phyloP scores from a whole-genome alignment of 495 filamentous ascomycete genomes.

The Rhypophila decipiens region DNA sequence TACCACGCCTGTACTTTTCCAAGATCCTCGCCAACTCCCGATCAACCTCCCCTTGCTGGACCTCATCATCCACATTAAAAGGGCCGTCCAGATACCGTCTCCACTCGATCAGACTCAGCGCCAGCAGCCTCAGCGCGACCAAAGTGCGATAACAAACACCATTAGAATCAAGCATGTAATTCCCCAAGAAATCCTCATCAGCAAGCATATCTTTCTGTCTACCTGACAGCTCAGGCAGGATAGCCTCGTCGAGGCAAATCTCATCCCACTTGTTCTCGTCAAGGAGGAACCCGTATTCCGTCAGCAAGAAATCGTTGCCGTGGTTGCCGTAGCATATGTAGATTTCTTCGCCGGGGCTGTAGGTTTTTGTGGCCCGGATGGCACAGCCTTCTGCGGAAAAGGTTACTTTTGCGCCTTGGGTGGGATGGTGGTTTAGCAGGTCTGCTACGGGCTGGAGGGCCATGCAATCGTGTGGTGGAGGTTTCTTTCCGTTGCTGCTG shows the following conservation, averaged over 20 bases:
- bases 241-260: slow-evolving; percentile 59
- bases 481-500: slow-evolving; percentile 35
- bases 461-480: slow-evolving; percentile 79
- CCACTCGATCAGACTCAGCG: slow-evolving; percentile 29
- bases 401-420: slow-evolving; percentile 56
- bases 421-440: slow-evolving; percentile 71
- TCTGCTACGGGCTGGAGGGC: slow-evolving; percentile 79
- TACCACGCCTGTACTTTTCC: slow-evolving; percentile 13
- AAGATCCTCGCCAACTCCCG: slow-evolving; percentile 18
- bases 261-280: slow-evolving; percentile 62
- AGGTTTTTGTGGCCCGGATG: slow-evolving; percentile 49
- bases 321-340: slow-evolving; percentile 76
- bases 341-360: slow-evolving; percentile 64
- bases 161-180: slow-evolving; percentile 55
- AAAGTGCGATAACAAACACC: slow-evolving; percentile 67
- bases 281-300: slow-evolving; percentile 79
- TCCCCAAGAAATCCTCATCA: slow-evolving; percentile 57
- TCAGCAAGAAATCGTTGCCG: slow-evolving; percentile 72
- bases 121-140: slow-evolving; percentile 53
- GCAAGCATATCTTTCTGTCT: slow-evolving; percentile 46
- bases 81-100: slow-evolving; percentile 32
- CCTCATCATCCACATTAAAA: slow-evolving; percentile 26
- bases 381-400: slow-evolving; percentile 55
- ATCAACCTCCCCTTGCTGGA: slow-evolving; percentile 24
- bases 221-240: slow-evolving; percentile 48